Base-by-base conservation (phyloP, 2,329 filamentous ascomycete genomes). In the Hypocrella siamensis region DNA sequence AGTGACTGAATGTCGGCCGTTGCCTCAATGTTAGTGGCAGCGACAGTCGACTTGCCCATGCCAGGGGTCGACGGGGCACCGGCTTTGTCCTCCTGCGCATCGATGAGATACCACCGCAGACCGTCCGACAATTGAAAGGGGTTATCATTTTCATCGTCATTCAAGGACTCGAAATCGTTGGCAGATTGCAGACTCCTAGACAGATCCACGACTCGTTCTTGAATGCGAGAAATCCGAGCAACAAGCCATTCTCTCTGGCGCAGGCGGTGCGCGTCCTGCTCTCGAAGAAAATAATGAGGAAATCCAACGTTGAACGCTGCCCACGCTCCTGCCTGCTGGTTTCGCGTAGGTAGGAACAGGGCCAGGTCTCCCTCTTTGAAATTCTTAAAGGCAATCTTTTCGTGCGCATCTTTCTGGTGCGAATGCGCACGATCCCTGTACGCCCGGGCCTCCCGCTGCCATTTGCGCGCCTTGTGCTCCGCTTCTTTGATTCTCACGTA, bases 251-350 rank as follows among this genome's bases (percentile, higher is more conserved):
- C 35, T 22, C 88, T 72, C 30, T 75, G 77, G 19, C 78, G 74
- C 5, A 98, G 63, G 38, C 83, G 78, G 54, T 98, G 92, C 1
- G 68, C 69, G 44, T 96, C 88, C 51, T 92, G 81, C 53, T 98
- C 90, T 22, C 85, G 80, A 3, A 98, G 66, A 59, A 98, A 98
- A 58, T 90, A 96, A 52, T 98, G 90, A 7, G 90, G 90, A 37
- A 88, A 93, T 2, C 86, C 88, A 19, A 98, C 82, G 46, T 98
- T 98, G 67, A 98, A 98, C 1, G 90, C 90, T 5, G 90, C 90
- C 90, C 90, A 98, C 1, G 90, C 88, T 12, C 88, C 80, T 4
- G 85, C 90, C 24, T 81, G 82, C 55, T 96, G 86, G 49, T 94
- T 96, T 22, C 88, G 70, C 0, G 90, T 98, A 0, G 90, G 90